Conservation (phyloP, 345 rosid species). For the Populus nigra region DNA sequence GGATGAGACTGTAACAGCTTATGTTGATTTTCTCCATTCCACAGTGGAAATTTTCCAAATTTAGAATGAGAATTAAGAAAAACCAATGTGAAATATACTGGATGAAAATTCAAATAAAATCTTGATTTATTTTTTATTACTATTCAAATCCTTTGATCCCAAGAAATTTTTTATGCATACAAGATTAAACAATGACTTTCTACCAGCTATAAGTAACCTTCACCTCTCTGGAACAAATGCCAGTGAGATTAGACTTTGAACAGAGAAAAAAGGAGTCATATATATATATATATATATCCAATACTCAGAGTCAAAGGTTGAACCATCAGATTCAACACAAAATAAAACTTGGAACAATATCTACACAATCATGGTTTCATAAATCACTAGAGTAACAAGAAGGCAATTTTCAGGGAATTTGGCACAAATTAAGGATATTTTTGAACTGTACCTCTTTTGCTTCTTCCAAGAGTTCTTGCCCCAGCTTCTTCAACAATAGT, state of each 20-base stretch:
- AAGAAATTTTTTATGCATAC: not conserved
- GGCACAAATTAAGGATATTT: constrained; percentile 4
- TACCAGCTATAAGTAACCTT: not conserved
- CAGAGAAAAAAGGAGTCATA: not conserved
- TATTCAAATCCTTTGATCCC: not conserved
- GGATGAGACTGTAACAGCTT: not conserved
- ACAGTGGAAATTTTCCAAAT: not conserved
- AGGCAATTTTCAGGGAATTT: not conserved
- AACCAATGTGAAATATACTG: not conserved
- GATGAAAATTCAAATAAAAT: not conserved
- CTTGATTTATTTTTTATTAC: not conserved
- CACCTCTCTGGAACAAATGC: not conserved
- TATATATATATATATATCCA: not conserved
- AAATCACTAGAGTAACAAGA: not conserved
- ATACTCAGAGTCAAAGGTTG: not conserved
- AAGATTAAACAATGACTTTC: not conserved
- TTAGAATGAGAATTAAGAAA: not conserved
- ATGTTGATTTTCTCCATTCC: not conserved
- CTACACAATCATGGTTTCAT: not conserved
- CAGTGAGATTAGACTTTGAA: not conserved
- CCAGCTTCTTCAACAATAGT: constrained; percentile 82
- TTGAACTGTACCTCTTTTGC: constrained; percentile 70
- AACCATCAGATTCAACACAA: not conserved
- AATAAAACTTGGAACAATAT: not conserved
- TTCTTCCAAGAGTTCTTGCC: constrained; percentile 89